Conservation (phyloP, 306 rosid species). For the Casuarina equisetifolia region DNA sequence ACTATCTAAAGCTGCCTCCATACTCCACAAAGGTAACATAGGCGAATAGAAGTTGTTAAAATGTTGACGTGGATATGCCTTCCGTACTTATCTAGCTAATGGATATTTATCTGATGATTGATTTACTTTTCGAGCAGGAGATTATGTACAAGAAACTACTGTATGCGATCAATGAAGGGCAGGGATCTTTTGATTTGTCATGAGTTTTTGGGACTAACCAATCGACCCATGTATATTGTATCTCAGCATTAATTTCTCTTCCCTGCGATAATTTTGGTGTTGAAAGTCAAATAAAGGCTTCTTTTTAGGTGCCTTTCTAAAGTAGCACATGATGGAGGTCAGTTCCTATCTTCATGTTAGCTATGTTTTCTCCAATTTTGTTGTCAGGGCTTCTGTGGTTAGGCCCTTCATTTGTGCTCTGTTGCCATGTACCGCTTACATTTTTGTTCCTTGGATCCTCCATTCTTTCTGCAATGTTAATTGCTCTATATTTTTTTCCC, state of each 20-base stretch:
- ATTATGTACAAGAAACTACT: constrained; percentile 93
- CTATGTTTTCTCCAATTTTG: not conserved
- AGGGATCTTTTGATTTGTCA: constrained; percentile 97
- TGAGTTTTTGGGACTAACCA: constrained; percentile 65
- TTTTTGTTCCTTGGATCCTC: constrained; percentile 1
- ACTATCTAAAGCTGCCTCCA: constrained; percentile 98
- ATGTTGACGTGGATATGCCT: not conserved
- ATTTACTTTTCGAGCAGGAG: constrained; percentile 54
- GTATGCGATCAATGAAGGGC: constrained; percentile 98
- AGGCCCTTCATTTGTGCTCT: not conserved
- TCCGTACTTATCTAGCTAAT: no score
- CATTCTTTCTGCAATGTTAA: not conserved
- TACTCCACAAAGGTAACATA: constrained; percentile 80
- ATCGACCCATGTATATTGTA: constrained; percentile 53
- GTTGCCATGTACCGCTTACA: not conserved
- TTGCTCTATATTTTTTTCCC: not conserved
- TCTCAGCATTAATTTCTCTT: constrained; percentile 45
- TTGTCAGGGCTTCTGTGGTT: not conserved
- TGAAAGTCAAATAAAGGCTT: constrained; percentile 55
- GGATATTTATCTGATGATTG: constrained; percentile 17
- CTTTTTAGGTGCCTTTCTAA: constrained; percentile 36
- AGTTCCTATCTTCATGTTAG: constrained; percentile 17
- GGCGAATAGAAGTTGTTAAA: not conserved
- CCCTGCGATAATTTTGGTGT: constrained; percentile 48
- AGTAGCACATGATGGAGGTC: constrained; percentile 50